Percentiles rank a stretch among this genome's conserved stretches.
Evolutionary conservation across 208 protist species (phyloP).

Genomic region (Trypanosoma theileri): DNA sequence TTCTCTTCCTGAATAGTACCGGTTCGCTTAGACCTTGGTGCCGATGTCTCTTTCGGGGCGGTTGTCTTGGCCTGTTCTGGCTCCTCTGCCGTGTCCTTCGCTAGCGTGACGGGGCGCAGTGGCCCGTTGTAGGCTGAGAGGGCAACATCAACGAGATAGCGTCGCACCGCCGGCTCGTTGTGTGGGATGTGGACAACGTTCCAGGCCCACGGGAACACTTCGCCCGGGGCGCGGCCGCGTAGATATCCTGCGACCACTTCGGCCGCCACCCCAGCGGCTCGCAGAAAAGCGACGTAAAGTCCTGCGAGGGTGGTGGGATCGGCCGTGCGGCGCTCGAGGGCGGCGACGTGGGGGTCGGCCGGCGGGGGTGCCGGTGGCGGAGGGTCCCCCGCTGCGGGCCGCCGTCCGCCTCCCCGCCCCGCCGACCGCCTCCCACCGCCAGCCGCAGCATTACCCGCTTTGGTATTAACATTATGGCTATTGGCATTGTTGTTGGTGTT

Average conservation of each 20-base stretch:
- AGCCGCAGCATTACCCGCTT: not conserved
- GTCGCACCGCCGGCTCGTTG: constrained; percentile 23
- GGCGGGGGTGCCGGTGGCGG: constrained; percentile 12
- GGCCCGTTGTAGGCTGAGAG: constrained; percentile 40
- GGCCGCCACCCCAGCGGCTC: constrained; percentile 34
- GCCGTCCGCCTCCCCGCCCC: constrained; percentile 27
- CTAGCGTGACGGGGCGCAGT: constrained; percentile 22
- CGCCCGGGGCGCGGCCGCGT: constrained; percentile 49
- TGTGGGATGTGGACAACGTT: constrained; percentile 55
- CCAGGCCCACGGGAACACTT: constrained; percentile 71
- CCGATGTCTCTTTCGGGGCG: not conserved
- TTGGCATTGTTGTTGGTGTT: too few species aligned
- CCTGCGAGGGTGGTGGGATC: constrained; percentile 43
- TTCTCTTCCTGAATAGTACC: not conserved
- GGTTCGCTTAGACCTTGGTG: constrained; percentile 10
- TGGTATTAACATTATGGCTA: too few species aligned
- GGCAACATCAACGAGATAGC: constrained; percentile 66
- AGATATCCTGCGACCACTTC: constrained; percentile 62
- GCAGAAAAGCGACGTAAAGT: constrained; percentile 64
- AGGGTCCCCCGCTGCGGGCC: not conserved
- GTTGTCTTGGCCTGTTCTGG: constrained; percentile 1
- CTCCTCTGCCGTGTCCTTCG: constrained; percentile 7
- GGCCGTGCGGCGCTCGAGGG: constrained; percentile 42
- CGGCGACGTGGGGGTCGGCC: constrained; percentile 35
- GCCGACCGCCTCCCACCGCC: constrained; percentile 14